These are phyloP conservation scores for Zasmidium citrigriseum DNA, from an alignment of 2,329 filamentous ascomycete species.

Conservation along the genomic window DNA sequence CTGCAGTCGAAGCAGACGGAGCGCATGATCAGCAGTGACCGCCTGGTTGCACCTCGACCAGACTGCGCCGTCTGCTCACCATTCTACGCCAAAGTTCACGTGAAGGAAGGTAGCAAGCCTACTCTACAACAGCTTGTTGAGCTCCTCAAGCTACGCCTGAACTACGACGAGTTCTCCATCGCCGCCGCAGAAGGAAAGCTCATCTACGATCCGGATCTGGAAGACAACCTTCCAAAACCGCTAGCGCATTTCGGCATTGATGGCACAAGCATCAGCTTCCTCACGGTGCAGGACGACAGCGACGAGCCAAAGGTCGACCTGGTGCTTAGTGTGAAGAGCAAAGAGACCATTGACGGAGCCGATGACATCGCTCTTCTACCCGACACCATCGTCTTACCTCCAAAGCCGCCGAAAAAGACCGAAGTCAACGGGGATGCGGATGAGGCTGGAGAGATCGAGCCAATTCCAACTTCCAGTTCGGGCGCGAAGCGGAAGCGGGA, in stretches of 20 bases:
- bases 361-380: constrained; percentile 20
- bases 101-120: constrained; percentile 56
- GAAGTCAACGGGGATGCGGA: constrained; percentile 21
- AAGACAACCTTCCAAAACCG: constrained; percentile 80
- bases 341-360: constrained; percentile 7
- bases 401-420: constrained; percentile 21
- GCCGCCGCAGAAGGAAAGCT: constrained; percentile 68
- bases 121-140: constrained; percentile 81
- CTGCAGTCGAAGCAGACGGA: constrained; percentile 66
- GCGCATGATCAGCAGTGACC: constrained; percentile 59
- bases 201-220: constrained; percentile 88
- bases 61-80: constrained; percentile 74
- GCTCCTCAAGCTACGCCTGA: constrained; percentile 68
- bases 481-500: constrained; percentile 33
- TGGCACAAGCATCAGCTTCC: constrained; percentile 62
- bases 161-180: constrained; percentile 77
- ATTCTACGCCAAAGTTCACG: constrained; percentile 27
- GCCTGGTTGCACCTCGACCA: constrained; percentile 67
- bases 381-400: constrained; percentile 18
- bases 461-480: neutral
- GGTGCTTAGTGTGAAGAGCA: constrained; percentile 52
- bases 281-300: constrained; percentile 82
- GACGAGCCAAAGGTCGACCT: constrained; percentile 81
- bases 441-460: constrained; percentile 8
- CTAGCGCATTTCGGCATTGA: constrained; percentile 75